A percentile compares a stretch with the other conserved stretches of the same genome.
Conservation (phyloP, 2,329 filamentous ascomycete genomes). For the Neurospora sp. region DNA sequence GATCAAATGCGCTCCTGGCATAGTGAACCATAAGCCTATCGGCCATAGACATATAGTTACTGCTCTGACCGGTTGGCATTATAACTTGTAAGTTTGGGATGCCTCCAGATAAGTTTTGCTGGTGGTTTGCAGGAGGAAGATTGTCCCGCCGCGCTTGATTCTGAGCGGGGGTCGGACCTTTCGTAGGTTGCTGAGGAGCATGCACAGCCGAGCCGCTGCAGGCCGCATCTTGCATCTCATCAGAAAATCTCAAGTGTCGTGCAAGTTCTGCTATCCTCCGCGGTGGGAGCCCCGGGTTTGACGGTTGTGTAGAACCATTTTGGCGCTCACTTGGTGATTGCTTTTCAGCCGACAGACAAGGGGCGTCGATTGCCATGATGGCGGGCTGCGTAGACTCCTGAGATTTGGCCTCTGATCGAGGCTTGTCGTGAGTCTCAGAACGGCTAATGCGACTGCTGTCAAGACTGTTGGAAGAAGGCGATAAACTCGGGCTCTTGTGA, state of each 20-base stretch:
- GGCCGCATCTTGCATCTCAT: not conserved
- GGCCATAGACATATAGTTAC: not conserved
- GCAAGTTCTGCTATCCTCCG: not conserved
- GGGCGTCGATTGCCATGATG: not conserved
- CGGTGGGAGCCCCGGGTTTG: not conserved
- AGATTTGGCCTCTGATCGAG: not conserved
- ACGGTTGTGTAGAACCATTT: not conserved
- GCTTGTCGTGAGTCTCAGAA: not conserved
- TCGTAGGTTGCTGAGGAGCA: not conserved
- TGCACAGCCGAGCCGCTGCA: not conserved
- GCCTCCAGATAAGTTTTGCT: not conserved
- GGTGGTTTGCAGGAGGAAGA: not conserved
- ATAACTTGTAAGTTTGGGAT: not conserved
- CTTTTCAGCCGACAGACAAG: not conserved
- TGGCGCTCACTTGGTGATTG: not conserved
- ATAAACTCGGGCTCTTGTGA: not conserved
- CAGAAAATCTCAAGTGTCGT: not conserved
- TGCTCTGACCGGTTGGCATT: not conserved
- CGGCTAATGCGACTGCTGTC: not conserved
- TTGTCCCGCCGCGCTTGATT: not conserved
- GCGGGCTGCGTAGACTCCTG: not conserved
- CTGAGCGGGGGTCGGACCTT: not conserved
- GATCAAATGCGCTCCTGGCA: not conserved
- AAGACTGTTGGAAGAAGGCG: not conserved
- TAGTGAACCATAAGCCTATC: not conserved